A percentile compares a stretch with the other conserved stretches of the same genome.
Conservation (phyloP, 345 rosid genomes). For the Rubroshorea leprosula region DNA sequence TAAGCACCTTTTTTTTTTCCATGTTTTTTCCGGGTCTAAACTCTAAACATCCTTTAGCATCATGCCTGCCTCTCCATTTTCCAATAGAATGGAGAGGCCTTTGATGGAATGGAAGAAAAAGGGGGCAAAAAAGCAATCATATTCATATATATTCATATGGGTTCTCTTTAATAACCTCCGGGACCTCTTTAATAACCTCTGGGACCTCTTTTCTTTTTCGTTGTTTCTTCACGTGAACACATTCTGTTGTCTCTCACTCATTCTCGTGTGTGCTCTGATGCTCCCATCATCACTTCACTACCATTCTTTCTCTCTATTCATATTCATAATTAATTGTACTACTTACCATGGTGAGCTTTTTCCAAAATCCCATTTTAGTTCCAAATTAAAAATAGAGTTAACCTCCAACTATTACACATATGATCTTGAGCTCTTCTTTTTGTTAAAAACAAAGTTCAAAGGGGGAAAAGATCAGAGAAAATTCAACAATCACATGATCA, state of each 20-base stretch:
- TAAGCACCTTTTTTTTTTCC: no score
- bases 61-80: background rate
- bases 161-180: background rate
- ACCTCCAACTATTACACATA: no score
- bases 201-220: background rate
- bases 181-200: background rate
- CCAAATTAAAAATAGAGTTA: no score
- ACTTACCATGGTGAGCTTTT: no score
- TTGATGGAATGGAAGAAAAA: no score
- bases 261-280: constrained; percentile 16
- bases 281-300: constrained; percentile 11
- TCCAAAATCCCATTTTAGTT: no score
- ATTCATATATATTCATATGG: background rate
- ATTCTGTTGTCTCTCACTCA: constrained; percentile 36
- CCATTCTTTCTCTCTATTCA: no score
- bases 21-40: background rate
- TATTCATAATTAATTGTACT: no score
- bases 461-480: background rate
- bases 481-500: background rate
- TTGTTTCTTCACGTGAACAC: constrained; percentile 36
- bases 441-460: background rate
- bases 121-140: background rate
- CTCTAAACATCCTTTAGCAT: background rate
- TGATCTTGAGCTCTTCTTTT: no score
- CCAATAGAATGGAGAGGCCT: no score